phyloP scores from a whole-genome alignment of 2,329 filamentous ascomycete species.

The Colletotrichum sp. region DNA sequence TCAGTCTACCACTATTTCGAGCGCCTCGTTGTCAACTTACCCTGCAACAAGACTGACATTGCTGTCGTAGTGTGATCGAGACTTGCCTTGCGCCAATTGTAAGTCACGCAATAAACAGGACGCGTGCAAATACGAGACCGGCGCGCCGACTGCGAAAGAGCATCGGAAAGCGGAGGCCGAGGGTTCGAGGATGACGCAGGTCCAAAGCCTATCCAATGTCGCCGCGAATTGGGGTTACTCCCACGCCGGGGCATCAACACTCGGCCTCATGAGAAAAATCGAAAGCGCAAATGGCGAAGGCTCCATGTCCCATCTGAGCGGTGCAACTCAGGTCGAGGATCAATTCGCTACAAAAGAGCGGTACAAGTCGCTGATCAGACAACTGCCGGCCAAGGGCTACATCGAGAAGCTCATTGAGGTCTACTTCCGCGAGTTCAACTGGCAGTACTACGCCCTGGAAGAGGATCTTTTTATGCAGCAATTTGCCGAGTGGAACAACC shows the following conservation, averaged over 20 bases:
- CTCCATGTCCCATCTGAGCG: slow-evolving; percentile 33
- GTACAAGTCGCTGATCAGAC: slow-evolving; percentile 63
- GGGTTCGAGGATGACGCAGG: slow-evolving; percentile 15
- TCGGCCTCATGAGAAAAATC: slow-evolving; percentile 61
- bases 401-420: slow-evolving; percentile 59
- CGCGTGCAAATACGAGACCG: slow-evolving; percentile 62
- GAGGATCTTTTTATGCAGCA: slow-evolving; percentile 55
- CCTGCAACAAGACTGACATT: not conserved
- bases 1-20: not conserved
- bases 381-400: slow-evolving; percentile 59
- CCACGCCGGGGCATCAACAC: slow-evolving; percentile 53
- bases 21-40: not conserved
- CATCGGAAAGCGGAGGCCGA: slow-evolving; percentile 31
- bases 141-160: slow-evolving; percentile 47
- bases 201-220: slow-evolving; percentile 44
- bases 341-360: slow-evolving; percentile 54
- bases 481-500: slow-evolving; percentile 58
- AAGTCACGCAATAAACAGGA: slow-evolving; percentile 59
- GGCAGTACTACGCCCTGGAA: slow-evolving; percentile 63
- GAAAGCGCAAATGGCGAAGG: slow-evolving; percentile 46
- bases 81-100: slow-evolving; percentile 65
- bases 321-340: slow-evolving; percentile 31
- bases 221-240: slow-evolving; percentile 60
- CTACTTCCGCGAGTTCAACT: slow-evolving; percentile 64
- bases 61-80: slow-evolving; percentile 58